These are phyloP conservation scores for Clavispora phyllophila DNA, from an alignment of 805 yeast genomes.

Conservation along the genomic window DNA sequence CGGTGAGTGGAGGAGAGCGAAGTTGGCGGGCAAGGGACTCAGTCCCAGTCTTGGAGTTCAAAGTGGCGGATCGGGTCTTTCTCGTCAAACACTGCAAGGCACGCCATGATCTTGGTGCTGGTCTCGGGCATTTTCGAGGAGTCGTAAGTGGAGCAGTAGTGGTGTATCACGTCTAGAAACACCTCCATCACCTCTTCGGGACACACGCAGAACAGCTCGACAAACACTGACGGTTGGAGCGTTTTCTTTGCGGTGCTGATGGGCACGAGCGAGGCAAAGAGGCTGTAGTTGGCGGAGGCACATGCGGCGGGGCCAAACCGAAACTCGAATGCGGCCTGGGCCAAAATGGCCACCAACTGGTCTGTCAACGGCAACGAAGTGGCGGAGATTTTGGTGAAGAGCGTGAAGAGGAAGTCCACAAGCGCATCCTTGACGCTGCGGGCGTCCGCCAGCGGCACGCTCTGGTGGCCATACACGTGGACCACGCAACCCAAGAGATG, in stretches of 20 bases:
- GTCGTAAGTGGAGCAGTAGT: conserved; percentile 9
- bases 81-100: conserved; percentile 9
- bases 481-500: background rate
- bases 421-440: background rate
- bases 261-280: conserved; percentile 6
- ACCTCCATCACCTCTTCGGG: conserved; percentile 6
- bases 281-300: background rate
- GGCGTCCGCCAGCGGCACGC: background rate
- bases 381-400: conserved; percentile 3
- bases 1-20: too few relatives aligned
- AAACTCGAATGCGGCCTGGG: conserved; percentile 11
- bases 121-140: background rate
- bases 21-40: too few relatives aligned
- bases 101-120: conserved; percentile 6
- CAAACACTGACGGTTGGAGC: background rate
- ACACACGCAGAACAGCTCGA: conserved; percentile 3
- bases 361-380: conserved; percentile 1
- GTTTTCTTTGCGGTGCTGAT: conserved; percentile 1
- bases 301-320: conserved; percentile 4
- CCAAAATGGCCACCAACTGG: conserved; percentile 8
- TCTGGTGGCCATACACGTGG: background rate
- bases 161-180: conserved; percentile 9
- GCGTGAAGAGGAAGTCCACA: conserved; percentile 1
- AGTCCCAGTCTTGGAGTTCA: conserved; percentile 6
- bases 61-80: conserved; percentile 6